Conservation (phyloP, 1,284 basidiomycete species). For the Vanrija humicola region DNA sequence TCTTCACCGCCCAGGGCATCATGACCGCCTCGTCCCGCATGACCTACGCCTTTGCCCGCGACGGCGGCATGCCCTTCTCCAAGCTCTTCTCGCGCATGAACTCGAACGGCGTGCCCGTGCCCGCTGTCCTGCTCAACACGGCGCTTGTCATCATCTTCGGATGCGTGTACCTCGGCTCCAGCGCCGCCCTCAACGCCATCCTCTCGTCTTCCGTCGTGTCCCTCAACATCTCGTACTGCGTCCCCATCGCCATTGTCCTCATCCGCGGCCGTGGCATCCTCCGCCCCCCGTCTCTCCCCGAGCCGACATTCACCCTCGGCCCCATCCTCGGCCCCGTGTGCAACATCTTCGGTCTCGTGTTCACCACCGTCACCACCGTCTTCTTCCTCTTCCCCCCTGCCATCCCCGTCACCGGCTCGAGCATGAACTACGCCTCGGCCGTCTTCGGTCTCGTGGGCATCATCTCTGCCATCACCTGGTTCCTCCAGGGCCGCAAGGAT, state of each 20-base stretch:
- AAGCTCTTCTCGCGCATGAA: slow-evolving; percentile 55
- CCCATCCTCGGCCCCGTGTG: slow-evolving; percentile 38
- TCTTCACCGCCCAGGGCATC: slow-evolving; percentile 50
- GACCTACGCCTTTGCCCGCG: slow-evolving; percentile 66
- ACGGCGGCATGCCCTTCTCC: slow-evolving; percentile 62
- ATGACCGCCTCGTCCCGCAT: slow-evolving; percentile 64
- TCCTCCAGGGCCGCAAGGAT: slow-evolving; percentile 40
- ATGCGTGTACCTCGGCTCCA: slow-evolving; percentile 58
- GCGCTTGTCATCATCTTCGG: slow-evolving; percentile 49
- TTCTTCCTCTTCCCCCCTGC: slow-evolving; percentile 54
- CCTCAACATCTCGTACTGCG: slow-evolving; percentile 50
- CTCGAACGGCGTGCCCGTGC: slow-evolving; percentile 55
- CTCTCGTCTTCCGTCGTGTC: slow-evolving; percentile 49
- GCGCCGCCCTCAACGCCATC: slow-evolving; percentile 53
- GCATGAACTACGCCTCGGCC: slow-evolving; percentile 51
- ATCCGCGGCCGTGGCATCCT: slow-evolving; percentile 48
- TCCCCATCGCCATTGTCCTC: slow-evolving; percentile 47
- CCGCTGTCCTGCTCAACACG: slow-evolving; percentile 60
- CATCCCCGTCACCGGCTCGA: slow-evolving; percentile 39
- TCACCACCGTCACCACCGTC: slow-evolving; percentile 48
- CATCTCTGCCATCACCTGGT: slow-evolving; percentile 40
- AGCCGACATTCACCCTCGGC: slow-evolving; percentile 36
- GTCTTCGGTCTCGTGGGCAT: slow-evolving; percentile 33
- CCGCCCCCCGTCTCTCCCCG: slow-evolving; percentile 35
- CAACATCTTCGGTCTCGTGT: slow-evolving; percentile 46